Conservation (phyloP, 768 basidiomycete genomes). For the Lactarius pseudohatsudake region DNA sequence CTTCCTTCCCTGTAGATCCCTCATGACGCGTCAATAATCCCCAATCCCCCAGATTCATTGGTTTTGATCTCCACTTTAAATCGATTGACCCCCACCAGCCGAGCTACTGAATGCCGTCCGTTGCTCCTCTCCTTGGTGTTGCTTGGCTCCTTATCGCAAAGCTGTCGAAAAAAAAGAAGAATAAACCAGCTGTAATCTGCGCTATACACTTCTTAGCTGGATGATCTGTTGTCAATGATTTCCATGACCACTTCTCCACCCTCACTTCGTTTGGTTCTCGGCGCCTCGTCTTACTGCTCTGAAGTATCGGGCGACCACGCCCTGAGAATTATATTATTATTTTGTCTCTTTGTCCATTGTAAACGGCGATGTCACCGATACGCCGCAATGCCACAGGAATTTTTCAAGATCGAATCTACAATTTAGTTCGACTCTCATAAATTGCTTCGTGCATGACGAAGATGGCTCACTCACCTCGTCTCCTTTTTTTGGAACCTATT, state of each 20-base stretch:
- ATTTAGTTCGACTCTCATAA: constrained; percentile 3
- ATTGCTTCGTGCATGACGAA: background rate
- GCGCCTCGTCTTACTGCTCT: background rate
- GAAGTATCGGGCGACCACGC: background rate
- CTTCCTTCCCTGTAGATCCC: constrained; percentile 21
- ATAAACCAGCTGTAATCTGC: constrained; percentile 17
- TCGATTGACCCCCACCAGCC: constrained; percentile 3
- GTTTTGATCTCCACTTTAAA: constrained; percentile 26
- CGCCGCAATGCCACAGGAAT: constrained; percentile 3
- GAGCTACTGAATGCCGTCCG: background rate
- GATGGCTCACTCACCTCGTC: constrained; percentile 4
- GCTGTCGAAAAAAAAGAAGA: background rate
- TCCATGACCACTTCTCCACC: background rate
- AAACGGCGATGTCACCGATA: constrained; percentile 17
- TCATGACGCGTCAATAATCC: constrained; percentile 7
- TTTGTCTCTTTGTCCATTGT: background rate
- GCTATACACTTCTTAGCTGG: constrained; percentile 19
- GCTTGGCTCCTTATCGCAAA: background rate
- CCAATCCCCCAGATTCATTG: constrained; percentile 23
- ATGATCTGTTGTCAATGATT: constrained; percentile 15
- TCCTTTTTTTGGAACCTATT: constrained; percentile 19
- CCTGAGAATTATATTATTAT: constrained; percentile 10
- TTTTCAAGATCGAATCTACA: background rate
- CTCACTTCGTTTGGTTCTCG: background rate
- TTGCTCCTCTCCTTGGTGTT: background rate